A percentile compares a stretch with the other conserved stretches of the same genome.
phyloP scores from a whole-genome alignment of 139 green algal genomes.

The Chlorella sp. region DNA sequence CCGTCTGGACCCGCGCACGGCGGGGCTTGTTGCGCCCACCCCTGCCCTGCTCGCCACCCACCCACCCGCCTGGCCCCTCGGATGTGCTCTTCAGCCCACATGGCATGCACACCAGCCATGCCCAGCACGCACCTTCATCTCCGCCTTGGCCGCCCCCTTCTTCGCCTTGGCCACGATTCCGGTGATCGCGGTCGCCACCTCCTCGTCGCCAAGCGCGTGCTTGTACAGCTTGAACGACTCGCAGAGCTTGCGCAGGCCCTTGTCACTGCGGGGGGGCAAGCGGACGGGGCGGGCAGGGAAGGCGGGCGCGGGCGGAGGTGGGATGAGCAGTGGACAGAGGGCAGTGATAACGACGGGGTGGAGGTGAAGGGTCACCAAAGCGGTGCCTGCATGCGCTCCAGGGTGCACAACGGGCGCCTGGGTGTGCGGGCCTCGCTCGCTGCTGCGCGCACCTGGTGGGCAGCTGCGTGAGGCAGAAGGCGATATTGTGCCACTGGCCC shows the following conservation, averaged over 20 bases:
- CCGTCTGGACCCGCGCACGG: neutral
- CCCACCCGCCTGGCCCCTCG: neutral
- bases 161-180: constrained; percentile 54
- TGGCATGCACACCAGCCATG: constrained; percentile 22
- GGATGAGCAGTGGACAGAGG: no score
- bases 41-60: neutral
- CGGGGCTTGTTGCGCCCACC: neutral
- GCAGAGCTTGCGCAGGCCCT: constrained; percentile 72
- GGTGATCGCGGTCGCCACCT: constrained; percentile 55
- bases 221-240: constrained; percentile 82
- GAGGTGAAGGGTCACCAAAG: no score
- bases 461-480: constrained; percentile 79
- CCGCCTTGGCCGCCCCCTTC: constrained; percentile 38
- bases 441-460: no score
- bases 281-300: neutral
- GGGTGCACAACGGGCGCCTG: no score
- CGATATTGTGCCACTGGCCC: constrained; percentile 77
- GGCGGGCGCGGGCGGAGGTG: no score
- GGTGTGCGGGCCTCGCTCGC: no score
- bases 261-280: constrained; percentile 79
- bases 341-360: no score
- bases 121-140: constrained; percentile 45
- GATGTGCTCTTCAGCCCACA: neutral
- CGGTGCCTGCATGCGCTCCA: no score
- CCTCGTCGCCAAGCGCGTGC: constrained; percentile 67